Base-by-base conservation (phyloP, 192 early-diverging fungal species). In the Coemansia interrupta region DNA sequence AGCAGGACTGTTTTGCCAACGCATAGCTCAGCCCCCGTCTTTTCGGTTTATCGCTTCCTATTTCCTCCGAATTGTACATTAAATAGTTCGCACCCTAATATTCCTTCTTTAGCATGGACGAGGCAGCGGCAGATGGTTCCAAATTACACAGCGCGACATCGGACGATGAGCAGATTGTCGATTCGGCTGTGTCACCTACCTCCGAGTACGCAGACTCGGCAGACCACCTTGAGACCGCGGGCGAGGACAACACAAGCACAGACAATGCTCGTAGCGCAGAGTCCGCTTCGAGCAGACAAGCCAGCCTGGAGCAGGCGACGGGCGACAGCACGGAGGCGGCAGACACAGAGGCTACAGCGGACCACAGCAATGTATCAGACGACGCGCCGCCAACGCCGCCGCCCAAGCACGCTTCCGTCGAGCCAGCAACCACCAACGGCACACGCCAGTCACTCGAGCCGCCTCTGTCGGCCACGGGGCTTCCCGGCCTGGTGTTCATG, bases 401-500 rank as follows among this genome's bases (percentile, higher is more conserved):
- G 46, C 19, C 46, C 22, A 47, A 26, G 43, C 36, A 30, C 32
- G 10, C 5, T 7, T 36, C 32, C 5, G 32, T 36, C 32, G 61
- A 47, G 26, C 2, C 26, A 36, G 39, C 42, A 42, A 13, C 51
- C n/a, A 13, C 51, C n/a, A 10, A 26, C 8, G 42, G 12, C 29
- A 17, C 9, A 3, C 53, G 17, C 14, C 17, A 42, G 2, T 23
- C 46, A 9, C 41, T 36, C 5, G 24, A 26, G 18, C 38, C 28
- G 4, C 36, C 39, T 17, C 29, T 29, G 17, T 38, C 36, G 10
- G 26, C 42, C 10, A 38, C 52, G 36, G 64, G 64, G 29, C 61
- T 77, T 15, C 71, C 76, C 1, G 71, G 76, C 2, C 71, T 79
- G 5, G 71, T 89, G 45, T 87, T 89, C 71, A 80, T 89, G 17